A percentile compares a stretch with the other conserved stretches of the same genome.
These are phyloP conservation scores for Plasmodium gaboni DNA, from an alignment of 169 alveolate species.

Conservation along the genomic window DNA sequence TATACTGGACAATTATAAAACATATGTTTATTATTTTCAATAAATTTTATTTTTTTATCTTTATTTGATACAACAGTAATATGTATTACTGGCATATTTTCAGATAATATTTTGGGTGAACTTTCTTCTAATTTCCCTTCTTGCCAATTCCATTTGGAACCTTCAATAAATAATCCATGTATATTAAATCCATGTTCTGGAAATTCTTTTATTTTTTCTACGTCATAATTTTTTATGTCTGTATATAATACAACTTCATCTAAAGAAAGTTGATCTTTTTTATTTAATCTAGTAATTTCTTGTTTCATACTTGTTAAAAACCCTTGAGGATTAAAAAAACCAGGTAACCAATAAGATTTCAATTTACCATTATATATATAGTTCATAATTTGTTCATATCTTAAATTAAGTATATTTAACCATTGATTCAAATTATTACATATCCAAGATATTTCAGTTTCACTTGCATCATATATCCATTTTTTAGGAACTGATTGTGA, in stretches of 20 bases:
- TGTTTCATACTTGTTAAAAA: slow-evolving; percentile 97
- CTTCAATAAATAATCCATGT: slow-evolving; percentile 96
- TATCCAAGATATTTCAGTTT: slow-evolving; percentile 98
- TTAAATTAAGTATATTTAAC: slow-evolving; percentile 94
- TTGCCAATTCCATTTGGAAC: slow-evolving; percentile 95
- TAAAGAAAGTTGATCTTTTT: slow-evolving; percentile 94
- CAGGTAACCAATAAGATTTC: slow-evolving; percentile 94
- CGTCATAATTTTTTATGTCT: slow-evolving; percentile 87
- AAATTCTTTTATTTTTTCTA: slow-evolving; percentile 85
- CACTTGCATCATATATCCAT: slow-evolving; percentile 97
- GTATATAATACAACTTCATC: slow-evolving; percentile 95
- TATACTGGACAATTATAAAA: slow-evolving; percentile 95
- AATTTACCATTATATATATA: slow-evolving; percentile 95
- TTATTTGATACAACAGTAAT: slow-evolving; percentile 93
- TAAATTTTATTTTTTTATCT: slow-evolving; percentile 88
- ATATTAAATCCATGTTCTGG: slow-evolving; percentile 93
- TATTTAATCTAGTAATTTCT: slow-evolving; percentile 93
- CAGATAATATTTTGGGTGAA: slow-evolving; percentile 88
- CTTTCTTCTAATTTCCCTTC: slow-evolving; percentile 94
- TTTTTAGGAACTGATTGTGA: slow-evolving; percentile 92
- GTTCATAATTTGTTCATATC: slow-evolving; percentile 93
- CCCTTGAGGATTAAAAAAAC: slow-evolving; percentile 96
- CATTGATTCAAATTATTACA: slow-evolving; percentile 95
- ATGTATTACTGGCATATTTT: slow-evolving; percentile 90
- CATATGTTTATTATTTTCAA: slow-evolving; percentile 88